These are phyloP conservation scores for Globisporangium megalacanthum DNA, from an alignment of 352 stramenopile species.

Conservation along the genomic window DNA sequence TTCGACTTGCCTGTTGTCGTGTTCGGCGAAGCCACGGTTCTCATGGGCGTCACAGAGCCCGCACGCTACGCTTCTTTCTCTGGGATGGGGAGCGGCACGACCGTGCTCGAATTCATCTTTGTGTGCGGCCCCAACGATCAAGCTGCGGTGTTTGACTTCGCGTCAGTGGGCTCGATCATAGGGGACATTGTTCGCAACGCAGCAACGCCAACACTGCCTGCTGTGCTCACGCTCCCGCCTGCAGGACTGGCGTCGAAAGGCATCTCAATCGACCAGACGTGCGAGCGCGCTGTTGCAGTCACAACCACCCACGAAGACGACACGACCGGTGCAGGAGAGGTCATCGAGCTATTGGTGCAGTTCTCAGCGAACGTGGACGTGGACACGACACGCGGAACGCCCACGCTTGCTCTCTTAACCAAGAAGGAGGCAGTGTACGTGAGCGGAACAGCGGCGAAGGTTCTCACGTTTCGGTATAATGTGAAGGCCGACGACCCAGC, in stretches of 20 bases:
- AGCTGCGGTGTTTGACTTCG: slow-evolving; percentile 36
- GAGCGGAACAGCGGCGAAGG: slow-evolving; percentile 28
- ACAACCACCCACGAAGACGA: slow-evolving; percentile 44
- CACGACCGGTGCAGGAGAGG: slow-evolving; percentile 46
- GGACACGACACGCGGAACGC: slow-evolving; percentile 20
- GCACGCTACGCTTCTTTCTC: slow-evolving; percentile 42
- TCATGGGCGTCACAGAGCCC: slow-evolving; percentile 19
- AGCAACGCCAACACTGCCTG: slow-evolving; percentile 25
- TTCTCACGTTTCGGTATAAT: slow-evolving; percentile 47
- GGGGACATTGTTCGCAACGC: slow-evolving; percentile 47
- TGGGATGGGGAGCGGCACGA: slow-evolving; percentile 37
- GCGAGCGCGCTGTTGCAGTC: slow-evolving; percentile 28
- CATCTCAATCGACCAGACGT: slow-evolving; percentile 49
- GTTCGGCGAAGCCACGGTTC: slow-evolving; percentile 23
- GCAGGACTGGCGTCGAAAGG: slow-evolving; percentile 38
- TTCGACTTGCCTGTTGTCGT: slow-evolving; percentile 54
- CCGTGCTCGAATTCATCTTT: slow-evolving; percentile 44
- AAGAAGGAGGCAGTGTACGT: slow-evolving; percentile 35
- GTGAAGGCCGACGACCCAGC: slow-evolving; percentile 32
- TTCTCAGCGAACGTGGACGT: slow-evolving; percentile 52
- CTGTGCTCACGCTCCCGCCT: slow-evolving; percentile 32
- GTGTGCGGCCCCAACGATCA: slow-evolving; percentile 29
- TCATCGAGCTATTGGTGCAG: slow-evolving; percentile 43
- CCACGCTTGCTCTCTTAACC: slow-evolving; percentile 37
- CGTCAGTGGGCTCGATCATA: slow-evolving; percentile 33